A percentile compares a stretch with the other conserved stretches of the same genome.
Conservation (phyloP, 129 eudicot species). For the Glebionis coronaria region DNA sequence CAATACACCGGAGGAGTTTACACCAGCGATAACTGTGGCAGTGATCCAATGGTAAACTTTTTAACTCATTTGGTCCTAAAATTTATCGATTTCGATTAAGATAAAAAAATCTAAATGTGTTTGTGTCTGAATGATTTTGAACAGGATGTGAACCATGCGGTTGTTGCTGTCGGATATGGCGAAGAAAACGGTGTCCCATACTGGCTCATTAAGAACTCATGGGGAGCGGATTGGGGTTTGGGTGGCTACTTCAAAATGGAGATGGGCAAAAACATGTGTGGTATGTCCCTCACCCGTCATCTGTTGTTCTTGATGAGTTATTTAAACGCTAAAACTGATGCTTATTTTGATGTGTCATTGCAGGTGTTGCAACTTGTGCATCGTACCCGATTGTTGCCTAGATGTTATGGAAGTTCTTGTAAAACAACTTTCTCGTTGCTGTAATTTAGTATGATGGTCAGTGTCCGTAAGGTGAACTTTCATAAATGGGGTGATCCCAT, state of each 20-base stretch:
- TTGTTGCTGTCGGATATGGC: slow-evolving; percentile 98
- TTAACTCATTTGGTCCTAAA: neutral
- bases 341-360: slow-evolving; percentile 19
- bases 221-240: slow-evolving; percentile 98
- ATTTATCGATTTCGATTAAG: neutral
- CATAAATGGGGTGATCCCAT: slow-evolving; percentile 17
- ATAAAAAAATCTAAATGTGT: neutral
- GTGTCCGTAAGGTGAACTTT: slow-evolving; percentile 13
- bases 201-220: slow-evolving; percentile 97
- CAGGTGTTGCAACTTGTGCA: slow-evolving; percentile 98
- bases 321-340: slow-evolving; percentile 3
- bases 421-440: slow-evolving; percentile 14
- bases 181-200: slow-evolving; percentile 85
- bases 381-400: slow-evolving; percentile 85
- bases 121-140: slow-evolving; percentile 13
- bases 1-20: slow-evolving; percentile 74
- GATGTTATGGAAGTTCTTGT: slow-evolving; percentile 10
- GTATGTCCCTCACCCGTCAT: slow-evolving; percentile 39
- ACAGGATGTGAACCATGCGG: slow-evolving; percentile 99
- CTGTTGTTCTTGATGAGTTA: neutral
- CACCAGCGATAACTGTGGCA: slow-evolving; percentile 80
- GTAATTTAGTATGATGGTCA: slow-evolving; percentile 1
- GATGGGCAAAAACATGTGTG: slow-evolving; percentile 99
- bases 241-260: slow-evolving; percentile 98
- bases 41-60: slow-evolving; percentile 62